Percentiles rank a stretch among this genome's conserved stretches.
These are phyloP conservation scores for Salix brachista DNA, from an alignment of 345 rosid species.

Conservation along the genomic window DNA sequence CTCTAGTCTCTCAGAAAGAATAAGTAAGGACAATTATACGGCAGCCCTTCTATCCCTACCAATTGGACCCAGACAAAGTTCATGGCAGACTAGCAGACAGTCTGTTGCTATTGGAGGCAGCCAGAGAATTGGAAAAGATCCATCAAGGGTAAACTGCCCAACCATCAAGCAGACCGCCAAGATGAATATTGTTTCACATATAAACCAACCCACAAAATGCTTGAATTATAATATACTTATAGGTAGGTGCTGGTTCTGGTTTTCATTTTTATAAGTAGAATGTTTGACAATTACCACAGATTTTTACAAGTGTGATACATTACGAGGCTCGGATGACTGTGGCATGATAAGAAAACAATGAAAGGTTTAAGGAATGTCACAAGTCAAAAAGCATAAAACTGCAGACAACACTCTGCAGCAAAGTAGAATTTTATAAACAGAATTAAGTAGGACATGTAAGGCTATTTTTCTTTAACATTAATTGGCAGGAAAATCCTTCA, in stretches of 20 bases:
- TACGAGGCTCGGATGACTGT: neutral
- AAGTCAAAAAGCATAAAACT: neutral
- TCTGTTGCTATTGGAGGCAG: neutral
- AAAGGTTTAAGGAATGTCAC: neutral
- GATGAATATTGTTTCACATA: neutral
- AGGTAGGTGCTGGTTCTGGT: neutral
- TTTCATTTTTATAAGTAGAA: neutral
- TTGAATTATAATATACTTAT: neutral
- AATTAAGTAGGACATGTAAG: neutral
- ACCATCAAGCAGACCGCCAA: neutral
- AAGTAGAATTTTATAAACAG: neutral
- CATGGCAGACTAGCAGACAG: neutral
- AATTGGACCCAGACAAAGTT: conserved; percentile 3
- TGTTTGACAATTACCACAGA: too few species aligned
- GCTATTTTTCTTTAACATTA: neutral
- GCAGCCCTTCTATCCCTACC: neutral
- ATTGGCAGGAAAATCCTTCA: neutral
- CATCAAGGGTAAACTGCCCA: neutral
- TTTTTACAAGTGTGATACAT: too few species aligned
- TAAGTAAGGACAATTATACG: neutral
- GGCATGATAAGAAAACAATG: neutral
- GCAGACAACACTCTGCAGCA: neutral
- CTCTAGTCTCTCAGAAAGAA: neutral
- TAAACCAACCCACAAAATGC: neutral
- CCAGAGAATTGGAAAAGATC: neutral